Evolutionary conservation across 768 basidiomycete species (phyloP).

Genomic region (Xerocomus brunneocitrinus): DNA sequence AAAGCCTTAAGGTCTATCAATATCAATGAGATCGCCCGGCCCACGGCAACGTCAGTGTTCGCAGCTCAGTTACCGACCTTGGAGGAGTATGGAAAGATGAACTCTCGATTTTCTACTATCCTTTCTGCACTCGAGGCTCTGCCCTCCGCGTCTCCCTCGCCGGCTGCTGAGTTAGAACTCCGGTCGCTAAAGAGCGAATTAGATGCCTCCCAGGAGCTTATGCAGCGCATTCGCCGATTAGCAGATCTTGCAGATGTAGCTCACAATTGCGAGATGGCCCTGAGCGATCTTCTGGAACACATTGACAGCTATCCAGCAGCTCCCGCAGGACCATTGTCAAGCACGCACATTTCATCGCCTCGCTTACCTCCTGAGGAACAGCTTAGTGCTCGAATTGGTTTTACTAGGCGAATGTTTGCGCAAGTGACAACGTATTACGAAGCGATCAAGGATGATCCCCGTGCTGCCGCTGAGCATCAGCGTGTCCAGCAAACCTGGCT

Average conservation of each 20-base stretch:
- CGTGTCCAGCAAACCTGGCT: conserved; percentile 77
- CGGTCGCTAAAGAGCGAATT: conserved; percentile 57
- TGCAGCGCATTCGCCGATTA: conserved; percentile 52
- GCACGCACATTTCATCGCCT: conserved; percentile 40
- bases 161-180: conserved; percentile 52
- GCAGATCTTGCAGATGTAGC: conserved; percentile 48
- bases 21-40: conserved; percentile 51
- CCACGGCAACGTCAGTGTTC: conserved; percentile 29
- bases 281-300: conserved; percentile 83
- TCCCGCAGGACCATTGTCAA: conserved; percentile 48
- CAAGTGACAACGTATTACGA: conserved; percentile 40
- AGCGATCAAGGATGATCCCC: conserved; percentile 50
- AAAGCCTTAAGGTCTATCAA: conserved; percentile 58
- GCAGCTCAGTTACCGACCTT: conserved; percentile 48
- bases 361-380: conserved; percentile 61
- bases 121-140: conserved; percentile 43
- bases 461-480: conserved; percentile 54
- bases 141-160: conserved; percentile 39
- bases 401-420: conserved; percentile 53
- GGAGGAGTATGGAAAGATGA: conserved; percentile 45
- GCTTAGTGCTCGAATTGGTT: conserved; percentile 54
- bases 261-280: conserved; percentile 60
- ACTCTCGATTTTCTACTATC: conserved; percentile 43
- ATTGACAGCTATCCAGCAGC: conserved; percentile 76
- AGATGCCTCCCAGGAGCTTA: conserved; percentile 42